phyloP scores from a whole-genome alignment of 2,329 filamentous ascomycete genomes.

The Epichloe festucae region DNA sequence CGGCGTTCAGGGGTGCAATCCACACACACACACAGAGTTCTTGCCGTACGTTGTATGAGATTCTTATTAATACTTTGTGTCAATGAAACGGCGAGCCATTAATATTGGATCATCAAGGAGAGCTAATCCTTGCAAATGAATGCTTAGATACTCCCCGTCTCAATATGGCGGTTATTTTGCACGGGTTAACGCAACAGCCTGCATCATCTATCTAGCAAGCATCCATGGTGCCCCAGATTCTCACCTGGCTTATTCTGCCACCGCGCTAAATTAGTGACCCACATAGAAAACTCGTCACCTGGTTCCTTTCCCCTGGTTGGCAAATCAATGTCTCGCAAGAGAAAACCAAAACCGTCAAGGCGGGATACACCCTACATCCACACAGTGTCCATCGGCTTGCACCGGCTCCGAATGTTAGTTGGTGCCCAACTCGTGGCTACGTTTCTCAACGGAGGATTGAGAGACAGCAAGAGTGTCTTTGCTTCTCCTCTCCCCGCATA shows the following conservation, averaged over 20 bases:
- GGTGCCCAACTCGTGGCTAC: neutral
- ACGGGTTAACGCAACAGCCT: too few relatives aligned
- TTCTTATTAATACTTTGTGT: too few relatives aligned
- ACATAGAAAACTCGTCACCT: neutral
- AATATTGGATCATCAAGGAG: too few relatives aligned
- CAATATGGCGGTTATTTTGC: too few relatives aligned
- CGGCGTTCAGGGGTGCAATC: too few relatives aligned
- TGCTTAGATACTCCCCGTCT: too few relatives aligned
- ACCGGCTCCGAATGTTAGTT: neutral
- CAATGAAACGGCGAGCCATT: too few relatives aligned
- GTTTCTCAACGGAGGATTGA: neutral
- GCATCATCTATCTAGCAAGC: too few relatives aligned
- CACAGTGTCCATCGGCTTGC: neutral
- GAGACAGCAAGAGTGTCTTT: neutral
- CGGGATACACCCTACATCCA: neutral
- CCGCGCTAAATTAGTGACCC: neutral
- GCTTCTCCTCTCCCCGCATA: neutral
- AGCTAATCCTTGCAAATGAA: too few relatives aligned
- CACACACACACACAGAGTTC: too few relatives aligned
- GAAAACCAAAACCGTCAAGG: neutral
- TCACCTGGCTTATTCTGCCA: neutral
- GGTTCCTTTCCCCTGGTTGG: neutral
- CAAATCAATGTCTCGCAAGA: neutral
- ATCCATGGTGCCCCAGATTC: too few relatives aligned
- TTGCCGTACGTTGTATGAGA: too few relatives aligned